Evolutionary conservation across 2,329 filamentous ascomycete genomes (phyloP).

Genomic region (Nemania abortiva): DNA sequence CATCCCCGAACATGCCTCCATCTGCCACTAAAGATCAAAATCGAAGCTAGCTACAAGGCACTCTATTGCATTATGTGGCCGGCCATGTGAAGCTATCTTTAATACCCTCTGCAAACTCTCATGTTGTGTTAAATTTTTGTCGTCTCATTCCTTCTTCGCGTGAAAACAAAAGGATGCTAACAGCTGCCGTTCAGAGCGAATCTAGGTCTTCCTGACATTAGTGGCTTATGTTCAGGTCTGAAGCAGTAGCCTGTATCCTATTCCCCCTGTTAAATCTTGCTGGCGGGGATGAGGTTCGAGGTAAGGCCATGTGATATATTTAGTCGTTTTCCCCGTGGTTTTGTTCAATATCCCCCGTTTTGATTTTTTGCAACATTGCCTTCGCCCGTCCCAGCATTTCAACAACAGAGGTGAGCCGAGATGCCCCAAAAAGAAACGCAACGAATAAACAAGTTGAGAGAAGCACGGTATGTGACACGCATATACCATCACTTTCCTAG

Average conservation of each 20-base stretch:
- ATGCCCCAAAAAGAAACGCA: no score
- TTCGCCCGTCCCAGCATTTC: not conserved
- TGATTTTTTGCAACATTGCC: not conserved
- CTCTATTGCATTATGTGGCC: not conserved
- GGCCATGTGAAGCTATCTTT: not conserved
- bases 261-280: no score
- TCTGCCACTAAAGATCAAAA: not conserved
- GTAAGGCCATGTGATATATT: no score
- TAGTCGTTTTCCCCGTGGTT: no score
- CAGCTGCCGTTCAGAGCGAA: not conserved
- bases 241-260: no score
- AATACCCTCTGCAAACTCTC: not conserved
- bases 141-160: not conserved
- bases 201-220: no score
- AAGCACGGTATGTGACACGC: not conserved
- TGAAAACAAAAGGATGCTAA: not conserved
- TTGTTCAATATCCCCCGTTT: not conserved
- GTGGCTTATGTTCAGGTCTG: no score
- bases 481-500: conserved; percentile 18
- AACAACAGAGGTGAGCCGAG: not conserved
- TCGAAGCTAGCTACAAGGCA: not conserved
- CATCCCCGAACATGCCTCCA: not conserved
- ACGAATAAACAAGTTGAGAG: not conserved
- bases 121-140: not conserved
- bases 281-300: no score